Conservation (phyloP, 805 yeast species). For the Hanseniaspora singularis region DNA sequence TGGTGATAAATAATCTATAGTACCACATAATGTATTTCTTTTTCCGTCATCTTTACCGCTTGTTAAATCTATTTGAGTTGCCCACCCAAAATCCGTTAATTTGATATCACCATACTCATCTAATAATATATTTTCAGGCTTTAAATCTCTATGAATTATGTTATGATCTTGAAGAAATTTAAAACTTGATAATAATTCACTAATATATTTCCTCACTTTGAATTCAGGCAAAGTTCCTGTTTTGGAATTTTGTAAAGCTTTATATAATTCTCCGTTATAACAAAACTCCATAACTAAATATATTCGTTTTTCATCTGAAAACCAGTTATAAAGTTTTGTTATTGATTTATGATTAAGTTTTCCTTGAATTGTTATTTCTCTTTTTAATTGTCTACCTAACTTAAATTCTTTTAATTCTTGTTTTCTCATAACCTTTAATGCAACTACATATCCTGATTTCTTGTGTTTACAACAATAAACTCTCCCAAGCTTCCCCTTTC, state of each 20-base stretch:
- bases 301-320: constrained; percentile 68
- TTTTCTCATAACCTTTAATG: constrained; percentile 84
- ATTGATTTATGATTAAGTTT: constrained; percentile 67
- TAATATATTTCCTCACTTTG: constrained; percentile 65
- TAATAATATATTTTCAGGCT: constrained; percentile 82
- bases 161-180: constrained; percentile 64
- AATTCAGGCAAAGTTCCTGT: constrained; percentile 55
- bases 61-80: constrained; percentile 34
- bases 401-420: constrained; percentile 60
- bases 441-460: constrained; percentile 66
- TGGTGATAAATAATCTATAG: constrained; percentile 88
- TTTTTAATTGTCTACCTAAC: constrained; percentile 71
- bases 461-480: constrained; percentile 82
- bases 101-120: constrained; percentile 67
- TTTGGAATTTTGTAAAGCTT: constrained; percentile 45
- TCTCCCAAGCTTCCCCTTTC: constrained; percentile 87
- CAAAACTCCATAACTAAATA: constrained; percentile 78
- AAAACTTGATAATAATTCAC: constrained; percentile 73
- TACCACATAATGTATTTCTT: constrained; percentile 83
- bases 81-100: constrained; percentile 94
- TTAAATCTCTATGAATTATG: constrained; percentile 83
- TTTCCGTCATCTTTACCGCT: constrained; percentile 42
- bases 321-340: constrained; percentile 71
- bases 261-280: constrained; percentile 76
- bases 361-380: constrained; percentile 87